Base-by-base conservation (phyloP, 129 eudicot species). In the Flaveria linearis region DNA sequence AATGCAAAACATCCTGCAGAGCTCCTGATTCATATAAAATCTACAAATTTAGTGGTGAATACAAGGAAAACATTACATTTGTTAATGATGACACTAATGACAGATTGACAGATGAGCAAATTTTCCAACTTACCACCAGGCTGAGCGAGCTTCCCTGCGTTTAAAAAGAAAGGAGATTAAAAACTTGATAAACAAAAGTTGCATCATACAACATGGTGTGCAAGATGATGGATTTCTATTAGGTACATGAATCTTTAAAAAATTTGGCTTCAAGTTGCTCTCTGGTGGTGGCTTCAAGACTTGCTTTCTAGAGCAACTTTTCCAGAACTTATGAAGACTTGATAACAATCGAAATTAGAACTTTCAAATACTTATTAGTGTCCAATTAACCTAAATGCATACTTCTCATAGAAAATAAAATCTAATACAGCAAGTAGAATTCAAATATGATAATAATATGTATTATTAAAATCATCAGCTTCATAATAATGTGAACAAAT, bases 1-100 rank as follows among this genome's bases (percentile, higher is more conserved):
- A 80, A 82, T 93, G 97, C 50, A 93, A 86, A 82, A 93, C 88
- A 81, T 93, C 98, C 78, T 88, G 97, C 72, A 94, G 83, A 78
- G 96, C 96, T 67, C 97, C 98, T 94, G 87, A 51, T 86, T 66
- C 82, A 87, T n/a, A 72, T 36, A 77, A 80, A 53, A 69, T 72
- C 53, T 45, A 56, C 36, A 53, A 41, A 75, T 36, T 33, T 58
- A 74, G 55, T 55, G 36, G 43, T 22, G 53, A 47, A n/a, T 39
- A 52, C 77, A 70, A 80, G 20, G 17, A 47, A 56, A 74, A 45
- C 49, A 49, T 67, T 43, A 39, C 16, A 36, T 55, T 17, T 79
- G 10, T 51, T 50, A 4, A 52, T 9, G 26, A 23, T 41, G 75
- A 25, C 60, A 64, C 49, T 45, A 22, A 66, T 49, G 53, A 39